Conservation (phyloP, 1,139 yeast species). For the Hyphopichia khmerensis region DNA sequence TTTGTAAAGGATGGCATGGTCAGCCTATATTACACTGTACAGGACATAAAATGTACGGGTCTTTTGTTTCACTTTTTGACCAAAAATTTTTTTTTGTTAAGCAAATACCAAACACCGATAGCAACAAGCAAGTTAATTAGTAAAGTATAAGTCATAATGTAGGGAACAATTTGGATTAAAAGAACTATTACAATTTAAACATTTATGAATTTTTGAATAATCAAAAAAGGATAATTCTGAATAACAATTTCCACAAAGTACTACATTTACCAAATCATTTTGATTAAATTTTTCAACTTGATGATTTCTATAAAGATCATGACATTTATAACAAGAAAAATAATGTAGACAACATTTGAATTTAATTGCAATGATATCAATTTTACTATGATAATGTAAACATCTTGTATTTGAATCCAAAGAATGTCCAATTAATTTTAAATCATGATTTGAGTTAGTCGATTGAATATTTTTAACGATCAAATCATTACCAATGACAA, state of each 20-base stretch:
- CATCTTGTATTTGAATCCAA: conserved; percentile 40
- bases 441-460: too few relatives aligned
- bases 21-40: too few relatives aligned
- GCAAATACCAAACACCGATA: too few relatives aligned
- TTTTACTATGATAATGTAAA: conserved; percentile 31
- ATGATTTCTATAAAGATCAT: conserved; percentile 12
- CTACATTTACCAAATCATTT: conserved; percentile 18
- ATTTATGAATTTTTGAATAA: conserved; percentile 19
- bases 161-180: conserved; percentile 41
- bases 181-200: conserved; percentile 24
- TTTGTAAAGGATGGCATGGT: too few relatives aligned
- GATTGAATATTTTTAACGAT: background rate
- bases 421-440: conserved; percentile 14
- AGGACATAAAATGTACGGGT: too few relatives aligned
- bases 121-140: too few relatives aligned
- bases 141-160: conserved; percentile 33
- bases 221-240: conserved; percentile 27
- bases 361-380: conserved; percentile 44
- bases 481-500: too few relatives aligned
- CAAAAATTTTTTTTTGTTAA: too few relatives aligned
- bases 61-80: too few relatives aligned
- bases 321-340: conserved; percentile 45
- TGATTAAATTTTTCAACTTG: conserved; percentile 2
- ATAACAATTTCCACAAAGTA: conserved; percentile 40
- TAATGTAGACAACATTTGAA: conserved; percentile 38